Evolutionary conservation across 345 rosid species (phyloP), one percentile per base, ranked within the genome.

Genomic region (Cardamine chenopodiifolia): DNA sequence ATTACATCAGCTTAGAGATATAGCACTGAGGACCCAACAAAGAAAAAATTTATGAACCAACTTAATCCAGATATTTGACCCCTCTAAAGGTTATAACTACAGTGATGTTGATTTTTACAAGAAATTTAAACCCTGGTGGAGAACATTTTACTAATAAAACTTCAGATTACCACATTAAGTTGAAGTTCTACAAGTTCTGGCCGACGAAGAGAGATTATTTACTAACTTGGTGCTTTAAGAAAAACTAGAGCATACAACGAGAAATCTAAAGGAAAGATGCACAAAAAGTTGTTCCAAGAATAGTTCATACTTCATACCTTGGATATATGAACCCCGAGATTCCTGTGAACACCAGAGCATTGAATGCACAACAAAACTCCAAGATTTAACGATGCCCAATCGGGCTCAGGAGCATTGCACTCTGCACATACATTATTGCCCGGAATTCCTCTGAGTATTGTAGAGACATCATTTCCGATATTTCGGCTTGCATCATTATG

Each of bases 341-440:
- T 93, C 69, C 98, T 86, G 72, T 91, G 98, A 66, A 90, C 89
- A 61, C 98, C 97, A 66, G 98, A 93, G 84, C 97, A 93, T 71
- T 91, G 90, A 52, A 91, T 93, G 82, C 98, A 93, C 74, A 93
- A 70, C 59, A 93, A 79, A 61, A 91, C 80, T 58, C 96, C 97
- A 78, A 93, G 97, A 85, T 93, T 93, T 35, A 93, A 88, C 4
- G 97, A 90, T 44, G 96, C 98, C 98, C 98, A 93, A 72, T 89
- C 94, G 19, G 98, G 97, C 20, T 85, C 88, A 62, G 85, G 83
- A 71, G 93, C 81, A 81, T 85, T 72, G 81, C 98, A 93, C 76
- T 93, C 97, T 72, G 90, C 98, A 83, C 98, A 93, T 65, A 81
- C 73, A 77, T 89, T 81, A 81, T 93, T 93, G 77, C 98, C 98